Conservation (phyloP, 176 grass and related monocot genomes). For the Bolboschoenus planiculmis region DNA sequence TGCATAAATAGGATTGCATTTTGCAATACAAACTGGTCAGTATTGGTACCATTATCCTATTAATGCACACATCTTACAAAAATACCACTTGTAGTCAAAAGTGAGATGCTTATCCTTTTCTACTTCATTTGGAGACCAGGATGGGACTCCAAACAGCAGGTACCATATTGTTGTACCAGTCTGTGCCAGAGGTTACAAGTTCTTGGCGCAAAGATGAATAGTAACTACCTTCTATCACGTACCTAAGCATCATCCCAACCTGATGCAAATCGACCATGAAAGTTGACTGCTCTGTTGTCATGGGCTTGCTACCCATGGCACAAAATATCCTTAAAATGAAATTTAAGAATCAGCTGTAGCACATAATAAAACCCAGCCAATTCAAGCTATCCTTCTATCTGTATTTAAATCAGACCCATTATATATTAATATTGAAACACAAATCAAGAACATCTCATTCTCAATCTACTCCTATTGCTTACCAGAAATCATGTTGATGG, state of each 20-base stretch:
- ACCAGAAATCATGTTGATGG: background rate
- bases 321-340: slow-evolving; percentile 72
- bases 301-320: slow-evolving; percentile 85
- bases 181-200: background rate
- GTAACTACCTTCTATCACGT: slow-evolving; percentile 20
- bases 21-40: background rate
- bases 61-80: background rate
- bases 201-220: background rate
- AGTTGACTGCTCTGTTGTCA: slow-evolving; percentile 83
- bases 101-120: background rate
- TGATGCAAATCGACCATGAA: slow-evolving; percentile 99
- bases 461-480: background rate
- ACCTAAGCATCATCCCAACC: slow-evolving; percentile 97
- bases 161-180: background rate
- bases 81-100: background rate
- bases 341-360: background rate
- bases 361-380: slow-evolving; percentile 1
- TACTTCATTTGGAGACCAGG: background rate
- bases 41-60: background rate
- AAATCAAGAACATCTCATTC: background rate
- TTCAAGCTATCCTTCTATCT: slow-evolving; percentile 3
- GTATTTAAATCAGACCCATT: background rate
- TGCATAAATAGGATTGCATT: slow-evolving; percentile 1
- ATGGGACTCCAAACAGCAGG: background rate
- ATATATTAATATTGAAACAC: background rate